These are phyloP conservation scores for Lentinula boryana DNA, from an alignment of 768 basidiomycete species.

Conservation along the genomic window DNA sequence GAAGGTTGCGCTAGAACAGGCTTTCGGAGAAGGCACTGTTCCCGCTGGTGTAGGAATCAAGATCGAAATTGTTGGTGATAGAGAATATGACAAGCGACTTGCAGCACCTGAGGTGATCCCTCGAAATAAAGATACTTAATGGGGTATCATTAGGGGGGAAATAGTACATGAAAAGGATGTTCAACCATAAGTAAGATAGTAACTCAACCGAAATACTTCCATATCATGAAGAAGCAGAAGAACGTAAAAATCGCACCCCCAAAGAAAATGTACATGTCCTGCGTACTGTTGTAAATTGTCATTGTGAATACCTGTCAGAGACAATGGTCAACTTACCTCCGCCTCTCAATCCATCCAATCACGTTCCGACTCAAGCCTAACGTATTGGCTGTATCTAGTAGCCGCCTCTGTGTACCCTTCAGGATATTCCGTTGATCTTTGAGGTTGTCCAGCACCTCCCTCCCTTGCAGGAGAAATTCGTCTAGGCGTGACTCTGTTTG, in stretches of 20 bases:
- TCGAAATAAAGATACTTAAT: not conserved
- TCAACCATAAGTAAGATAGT: not conserved
- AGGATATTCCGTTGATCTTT: constrained; percentile 90
- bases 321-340: constrained; percentile 55
- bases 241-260: constrained; percentile 84
- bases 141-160: not conserved
- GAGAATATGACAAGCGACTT: constrained; percentile 31
- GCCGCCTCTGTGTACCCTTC: constrained; percentile 86
- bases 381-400: constrained; percentile 90
- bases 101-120: constrained; percentile 20
- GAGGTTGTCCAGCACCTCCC: constrained; percentile 86
- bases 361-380: constrained; percentile 90
- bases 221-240: constrained; percentile 90
- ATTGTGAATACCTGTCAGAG: not conserved
- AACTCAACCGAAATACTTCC: constrained; percentile 74
- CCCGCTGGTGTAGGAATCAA: constrained; percentile 72
- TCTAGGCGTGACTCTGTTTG: constrained; percentile 80
- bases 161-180: not conserved
- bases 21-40: constrained; percentile 70
- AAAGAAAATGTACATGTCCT: constrained; percentile 93
- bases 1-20: constrained; percentile 64
- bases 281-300: constrained; percentile 51
- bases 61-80: constrained; percentile 49
- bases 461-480: constrained; percentile 87
- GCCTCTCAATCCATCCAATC: constrained; percentile 94